Evolutionary conservation across 441 rosid species (phyloP).

Genomic region (Theobroma grandiflorum): DNA sequence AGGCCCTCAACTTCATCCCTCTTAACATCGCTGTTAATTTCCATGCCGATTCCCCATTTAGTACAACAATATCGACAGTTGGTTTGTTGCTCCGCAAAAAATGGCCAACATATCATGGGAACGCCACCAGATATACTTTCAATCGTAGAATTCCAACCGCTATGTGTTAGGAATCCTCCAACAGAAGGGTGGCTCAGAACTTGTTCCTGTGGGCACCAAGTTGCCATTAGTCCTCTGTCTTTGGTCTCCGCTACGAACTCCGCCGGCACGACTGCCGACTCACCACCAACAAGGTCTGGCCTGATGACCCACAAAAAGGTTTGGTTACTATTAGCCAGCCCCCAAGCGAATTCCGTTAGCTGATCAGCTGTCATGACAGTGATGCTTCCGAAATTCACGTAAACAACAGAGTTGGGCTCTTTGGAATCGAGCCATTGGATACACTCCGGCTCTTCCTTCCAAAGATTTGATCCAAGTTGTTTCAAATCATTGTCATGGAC

Average conservation of each 20-base stretch:
- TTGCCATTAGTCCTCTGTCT: slow-evolving; percentile 35
- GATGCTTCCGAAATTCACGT: slow-evolving; percentile 56
- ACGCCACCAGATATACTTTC: slow-evolving; percentile 43
- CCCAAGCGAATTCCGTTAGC: slow-evolving; percentile 50
- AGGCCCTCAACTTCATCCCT: slow-evolving; percentile 44
- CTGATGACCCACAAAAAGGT: slow-evolving; percentile 51
- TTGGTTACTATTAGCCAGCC: slow-evolving; percentile 40
- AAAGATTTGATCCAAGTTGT: slow-evolving; percentile 35
- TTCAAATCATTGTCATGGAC: slow-evolving; percentile 23
- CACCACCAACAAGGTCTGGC: slow-evolving; percentile 46
- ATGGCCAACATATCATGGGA: slow-evolving; percentile 57
- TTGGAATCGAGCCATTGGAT: slow-evolving; percentile 47
- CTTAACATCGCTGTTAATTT: slow-evolving; percentile 39
- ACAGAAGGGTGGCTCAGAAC: slow-evolving; percentile 47
- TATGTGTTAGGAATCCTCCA: slow-evolving; percentile 52
- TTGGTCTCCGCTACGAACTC: slow-evolving; percentile 39
- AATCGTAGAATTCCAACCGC: slow-evolving; percentile 53
- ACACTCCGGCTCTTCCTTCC: slow-evolving; percentile 47
- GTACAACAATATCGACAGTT: slow-evolving; percentile 40
- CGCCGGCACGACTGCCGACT: slow-evolving; percentile 32
- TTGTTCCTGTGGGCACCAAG: slow-evolving; percentile 57
- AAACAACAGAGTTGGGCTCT: slow-evolving; percentile 36
- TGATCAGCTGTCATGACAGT: slow-evolving; percentile 38
- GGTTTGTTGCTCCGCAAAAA: slow-evolving; percentile 48
- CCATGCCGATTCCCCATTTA: slow-evolving; percentile 49